A percentile compares a stretch with the other conserved stretches of the same genome.
Conservation (phyloP, 2,329 filamentous ascomycete species). For the Trichoderma atrobrunneum region DNA sequence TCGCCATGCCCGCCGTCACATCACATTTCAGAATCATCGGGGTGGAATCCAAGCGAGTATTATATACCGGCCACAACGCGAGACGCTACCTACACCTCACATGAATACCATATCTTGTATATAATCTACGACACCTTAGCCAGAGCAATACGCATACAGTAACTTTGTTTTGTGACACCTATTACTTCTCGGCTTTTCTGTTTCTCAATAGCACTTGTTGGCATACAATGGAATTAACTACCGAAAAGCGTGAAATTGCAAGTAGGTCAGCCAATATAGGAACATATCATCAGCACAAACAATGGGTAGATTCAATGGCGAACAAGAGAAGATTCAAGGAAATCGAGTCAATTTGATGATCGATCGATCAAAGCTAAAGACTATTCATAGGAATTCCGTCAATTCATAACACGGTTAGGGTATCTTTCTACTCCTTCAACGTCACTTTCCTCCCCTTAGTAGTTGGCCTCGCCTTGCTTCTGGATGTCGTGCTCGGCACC, state of each 20-base stretch:
- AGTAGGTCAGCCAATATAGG: background rate
- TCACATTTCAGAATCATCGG: conserved; percentile 25
- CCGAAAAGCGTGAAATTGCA: too few species aligned
- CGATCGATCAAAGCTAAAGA: background rate
- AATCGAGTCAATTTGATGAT: background rate
- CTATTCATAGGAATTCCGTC: background rate
- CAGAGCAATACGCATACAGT: background rate
- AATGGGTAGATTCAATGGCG: background rate
- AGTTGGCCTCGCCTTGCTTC: conserved; percentile 60
- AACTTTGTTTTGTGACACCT: background rate
- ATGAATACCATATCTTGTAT: background rate
- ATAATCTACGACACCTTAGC: background rate
- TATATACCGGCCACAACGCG: background rate
- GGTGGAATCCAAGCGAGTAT: background rate
- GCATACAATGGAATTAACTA: too few species aligned
- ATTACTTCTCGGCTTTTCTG: background rate
- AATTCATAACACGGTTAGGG: conserved; percentile 10
- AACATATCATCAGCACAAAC: background rate
- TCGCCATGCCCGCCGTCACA: conserved; percentile 25
- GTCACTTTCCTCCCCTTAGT: background rate
- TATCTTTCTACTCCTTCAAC: conserved; percentile 8
- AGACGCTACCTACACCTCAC: too few species aligned
- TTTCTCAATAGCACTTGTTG: background rate
- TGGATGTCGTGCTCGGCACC: conserved; percentile 78
- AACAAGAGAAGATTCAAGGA: background rate